Base-by-base conservation (phyloP, 257 asterid species). In the Fraxinus cuspidata region DNA sequence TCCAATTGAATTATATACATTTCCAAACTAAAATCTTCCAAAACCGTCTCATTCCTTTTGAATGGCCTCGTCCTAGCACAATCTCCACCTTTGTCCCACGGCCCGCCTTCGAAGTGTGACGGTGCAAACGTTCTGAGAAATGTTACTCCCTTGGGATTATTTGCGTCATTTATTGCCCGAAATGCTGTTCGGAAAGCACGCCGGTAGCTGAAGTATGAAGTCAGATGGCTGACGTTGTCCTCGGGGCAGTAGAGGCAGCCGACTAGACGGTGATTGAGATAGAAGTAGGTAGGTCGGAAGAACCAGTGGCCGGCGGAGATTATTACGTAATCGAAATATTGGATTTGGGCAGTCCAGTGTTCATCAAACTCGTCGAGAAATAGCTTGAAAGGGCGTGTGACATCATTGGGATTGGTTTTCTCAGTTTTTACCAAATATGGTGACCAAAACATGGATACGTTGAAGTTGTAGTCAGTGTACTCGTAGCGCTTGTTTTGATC, bases 241-340 rank as follows among this genome's bases (percentile, higher is more conserved):
- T 86, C 88, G 15, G 86, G 70, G 77, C 94, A 90, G 86, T 82
- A 86, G 74, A 80, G 89, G 81, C 96, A 90, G 68, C 92, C 92
- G 40, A 38, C 21, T 7, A 89, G 86, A 70, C 72, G 75, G 73
- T 81, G 71, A 73, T 85, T 86, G 65, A 87, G 82, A 83, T 87
- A 86, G 79, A 86, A 86, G 67, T 87, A 85, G 32, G 89, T 60
- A 9, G 94, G 94, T 5, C 92, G 89, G 79, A 73, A 76, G 83
- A 90, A 90, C 96, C 94, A 89, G 10, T 89, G 87, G 13, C 87
- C 92, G 29, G 86, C 90, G 63, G 92, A 88, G 90, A 88, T 79
- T 77, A 88, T 72, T 29, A 87, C 13, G 80, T 75, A 91, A 85
- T 91, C 87, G 34, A 85, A 89, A 10, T 38, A 13, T 8, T 47